phyloP scores from a whole-genome alignment of 345 rosid genomes.

The Populus pruinosa region DNA sequence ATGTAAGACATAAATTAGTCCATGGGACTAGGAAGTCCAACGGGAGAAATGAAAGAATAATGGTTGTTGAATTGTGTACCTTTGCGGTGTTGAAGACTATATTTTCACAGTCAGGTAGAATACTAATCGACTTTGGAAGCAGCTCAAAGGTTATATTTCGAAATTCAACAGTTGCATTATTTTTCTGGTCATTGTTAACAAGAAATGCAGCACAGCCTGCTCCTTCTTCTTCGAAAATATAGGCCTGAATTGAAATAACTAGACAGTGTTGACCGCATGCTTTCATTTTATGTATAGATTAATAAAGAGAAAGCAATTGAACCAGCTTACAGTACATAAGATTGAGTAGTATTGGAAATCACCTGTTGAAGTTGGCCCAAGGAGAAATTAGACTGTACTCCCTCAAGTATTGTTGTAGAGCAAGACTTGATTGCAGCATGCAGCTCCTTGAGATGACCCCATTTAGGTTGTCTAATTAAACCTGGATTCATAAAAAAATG shows the following conservation, averaged over 20 bases:
- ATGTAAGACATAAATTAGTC: too few species aligned
- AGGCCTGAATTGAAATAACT: conserved; percentile 39
- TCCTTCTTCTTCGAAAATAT: conserved; percentile 42
- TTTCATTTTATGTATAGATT: too few species aligned
- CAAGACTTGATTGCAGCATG: conserved; percentile 62
- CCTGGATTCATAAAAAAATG: conserved; percentile 31
- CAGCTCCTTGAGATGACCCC: conserved; percentile 77
- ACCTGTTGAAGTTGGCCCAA: conserved; percentile 61
- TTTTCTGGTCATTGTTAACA: conserved; percentile 40
- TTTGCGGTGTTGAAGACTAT: conserved; percentile 64
- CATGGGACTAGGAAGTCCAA: too few species aligned
- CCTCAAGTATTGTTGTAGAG: conserved; percentile 49
- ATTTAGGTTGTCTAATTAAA: conserved; percentile 66
- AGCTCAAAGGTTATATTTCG: conserved; percentile 43
- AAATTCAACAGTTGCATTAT: conserved; percentile 40
- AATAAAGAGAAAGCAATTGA: too few species aligned
- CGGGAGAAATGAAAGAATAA: background rate
- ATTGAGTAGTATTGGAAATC: background rate
- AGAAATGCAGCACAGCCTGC: conserved; percentile 64
- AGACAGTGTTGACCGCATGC: background rate
- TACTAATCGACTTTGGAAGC: conserved; percentile 61
- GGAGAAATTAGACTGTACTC: conserved; percentile 20
- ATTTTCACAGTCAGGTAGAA: conserved; percentile 65
- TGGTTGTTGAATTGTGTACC: conserved; percentile 30
- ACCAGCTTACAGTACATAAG: too few species aligned